Conservation (phyloP, 2,329 filamentous ascomycete species). For the Trichoderma pleuroti region DNA sequence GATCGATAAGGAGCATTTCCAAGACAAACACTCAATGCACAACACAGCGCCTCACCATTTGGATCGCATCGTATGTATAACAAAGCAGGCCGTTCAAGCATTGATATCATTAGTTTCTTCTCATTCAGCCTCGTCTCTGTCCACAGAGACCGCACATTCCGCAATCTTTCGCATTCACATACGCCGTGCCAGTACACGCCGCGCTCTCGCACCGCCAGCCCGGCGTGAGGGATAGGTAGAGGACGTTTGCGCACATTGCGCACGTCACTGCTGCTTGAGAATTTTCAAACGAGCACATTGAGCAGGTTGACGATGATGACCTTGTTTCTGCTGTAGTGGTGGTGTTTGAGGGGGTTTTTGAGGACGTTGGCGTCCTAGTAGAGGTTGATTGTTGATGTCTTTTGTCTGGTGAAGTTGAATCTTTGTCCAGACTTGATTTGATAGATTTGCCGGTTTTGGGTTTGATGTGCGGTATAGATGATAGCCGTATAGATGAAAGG, state of each 20-base stretch:
- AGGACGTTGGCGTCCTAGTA: neutral
- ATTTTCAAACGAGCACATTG: slow-evolving; percentile 68
- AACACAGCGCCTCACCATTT: neutral
- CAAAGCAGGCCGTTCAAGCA: neutral
- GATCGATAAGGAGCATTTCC: neutral
- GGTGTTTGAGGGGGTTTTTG: neutral
- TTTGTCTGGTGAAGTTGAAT: neutral
- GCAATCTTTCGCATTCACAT: slow-evolving; percentile 66
- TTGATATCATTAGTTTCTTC: neutral
- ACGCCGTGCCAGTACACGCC: slow-evolving; percentile 53
- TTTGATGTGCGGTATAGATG: neutral
- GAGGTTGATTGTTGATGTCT: neutral
- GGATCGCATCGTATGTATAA: neutral
- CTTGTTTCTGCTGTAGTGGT: neutral
- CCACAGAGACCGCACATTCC: slow-evolving; percentile 70
- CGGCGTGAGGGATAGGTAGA: slow-evolving; percentile 51
- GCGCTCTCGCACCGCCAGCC: slow-evolving; percentile 61
- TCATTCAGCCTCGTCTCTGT: slow-evolving; percentile 27
- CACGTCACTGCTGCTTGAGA: slow-evolving; percentile 55
- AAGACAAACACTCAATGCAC: no score
- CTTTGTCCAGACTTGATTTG: neutral
- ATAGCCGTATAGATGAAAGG: neutral
- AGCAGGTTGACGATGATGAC: slow-evolving; percentile 38
- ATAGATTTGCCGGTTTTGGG: neutral
- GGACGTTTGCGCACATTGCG: slow-evolving; percentile 65